Percentiles rank a stretch among this genome's conserved stretches.
phyloP scores from a whole-genome alignment of 176 grass and related monocot species.

The Ampelocalamus luodianensis region DNA sequence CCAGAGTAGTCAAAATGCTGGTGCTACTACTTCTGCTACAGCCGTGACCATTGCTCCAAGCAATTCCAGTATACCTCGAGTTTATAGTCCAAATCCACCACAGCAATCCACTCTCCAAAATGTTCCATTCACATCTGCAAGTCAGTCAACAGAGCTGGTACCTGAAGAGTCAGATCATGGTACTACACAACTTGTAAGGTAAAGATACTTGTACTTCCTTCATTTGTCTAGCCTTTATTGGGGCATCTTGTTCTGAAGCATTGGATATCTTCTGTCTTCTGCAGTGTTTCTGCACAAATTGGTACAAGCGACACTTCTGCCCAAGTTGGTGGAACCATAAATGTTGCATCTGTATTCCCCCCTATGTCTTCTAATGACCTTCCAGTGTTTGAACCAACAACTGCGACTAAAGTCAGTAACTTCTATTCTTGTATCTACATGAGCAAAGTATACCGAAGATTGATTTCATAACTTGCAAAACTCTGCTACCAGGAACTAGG shows the following conservation, averaged over 20 bases:
- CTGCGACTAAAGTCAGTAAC: slow-evolving; percentile 50
- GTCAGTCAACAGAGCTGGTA: slow-evolving; percentile 65
- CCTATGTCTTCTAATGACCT: slow-evolving; percentile 66
- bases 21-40: slow-evolving; percentile 50
- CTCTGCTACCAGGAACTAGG: slow-evolving; percentile 63
- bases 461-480: slow-evolving; percentile 43
- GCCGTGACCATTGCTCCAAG: slow-evolving; percentile 33
- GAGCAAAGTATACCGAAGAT: not conserved
- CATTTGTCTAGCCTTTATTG: slow-evolving; percentile 18
- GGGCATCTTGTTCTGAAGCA: slow-evolving; percentile 28
- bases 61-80: slow-evolving; percentile 57
- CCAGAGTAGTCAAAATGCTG: slow-evolving; percentile 77
- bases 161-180: slow-evolving; percentile 58
- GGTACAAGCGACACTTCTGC: slow-evolving; percentile 47
- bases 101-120: slow-evolving; percentile 54
- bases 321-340: slow-evolving; percentile 57
- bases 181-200: slow-evolving; percentile 66
- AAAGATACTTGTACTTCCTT: not conserved
- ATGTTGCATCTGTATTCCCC: slow-evolving; percentile 56
- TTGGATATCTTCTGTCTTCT: slow-evolving; percentile 42
- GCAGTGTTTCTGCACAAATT: slow-evolving; percentile 57
- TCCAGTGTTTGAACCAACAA: slow-evolving; percentile 47
- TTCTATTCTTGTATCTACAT: slow-evolving; percentile 4
- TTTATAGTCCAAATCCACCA: slow-evolving; percentile 71
- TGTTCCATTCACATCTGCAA: slow-evolving; percentile 46